Evolutionary conservation across 176 grass and related monocot genomes (phyloP).

Genomic region (Thinopyrum elongatum): DNA sequence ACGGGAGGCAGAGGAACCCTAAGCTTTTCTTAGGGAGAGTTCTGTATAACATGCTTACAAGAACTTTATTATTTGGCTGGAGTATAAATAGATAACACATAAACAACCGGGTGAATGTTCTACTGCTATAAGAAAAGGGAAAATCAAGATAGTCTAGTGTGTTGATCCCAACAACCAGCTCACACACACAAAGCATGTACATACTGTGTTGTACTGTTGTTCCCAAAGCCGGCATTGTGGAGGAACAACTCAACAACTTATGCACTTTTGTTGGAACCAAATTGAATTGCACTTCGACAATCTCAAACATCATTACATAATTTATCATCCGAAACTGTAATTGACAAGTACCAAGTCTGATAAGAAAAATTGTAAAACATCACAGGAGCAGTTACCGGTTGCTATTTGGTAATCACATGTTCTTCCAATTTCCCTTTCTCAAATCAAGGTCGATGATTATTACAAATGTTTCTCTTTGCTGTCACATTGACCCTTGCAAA

Average conservation of each 20-base stretch:
- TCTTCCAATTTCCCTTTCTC: background rate
- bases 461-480: background rate
- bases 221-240: background rate
- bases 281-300: background rate
- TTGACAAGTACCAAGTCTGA: background rate
- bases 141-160: background rate
- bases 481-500: background rate
- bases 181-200: background rate
- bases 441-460: background rate
- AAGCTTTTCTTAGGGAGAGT: background rate
- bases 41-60: background rate
- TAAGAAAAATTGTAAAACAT: background rate
- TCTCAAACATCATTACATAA: background rate
- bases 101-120: background rate
- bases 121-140: background rate
- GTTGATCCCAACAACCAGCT: background rate
- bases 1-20: too few species aligned
- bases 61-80: background rate
- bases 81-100: background rate
- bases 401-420: background rate
- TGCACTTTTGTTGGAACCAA: background rate
- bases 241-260: background rate
- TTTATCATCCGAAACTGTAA: background rate
- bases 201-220: too few species aligned
- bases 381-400: background rate